Evolutionary conservation across 2,329 filamentous ascomycete species (phyloP).

Genomic region (Alternaria angustiovoidea): DNA sequence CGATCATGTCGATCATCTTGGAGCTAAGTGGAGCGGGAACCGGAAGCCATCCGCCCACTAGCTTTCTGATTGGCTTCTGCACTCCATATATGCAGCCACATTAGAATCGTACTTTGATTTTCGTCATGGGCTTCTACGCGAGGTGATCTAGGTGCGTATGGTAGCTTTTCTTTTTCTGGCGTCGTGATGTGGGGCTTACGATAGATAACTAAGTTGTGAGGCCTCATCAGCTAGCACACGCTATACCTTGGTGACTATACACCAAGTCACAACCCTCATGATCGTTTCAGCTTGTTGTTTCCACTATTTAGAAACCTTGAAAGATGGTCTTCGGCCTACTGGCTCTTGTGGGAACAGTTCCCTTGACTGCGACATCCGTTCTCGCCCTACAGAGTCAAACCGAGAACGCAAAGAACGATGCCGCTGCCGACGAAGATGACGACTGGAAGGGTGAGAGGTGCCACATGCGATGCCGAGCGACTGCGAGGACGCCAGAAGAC

Average conservation of each 20-base stretch:
- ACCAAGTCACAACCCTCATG: neutral
- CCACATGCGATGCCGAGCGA: slow-evolving; percentile 29
- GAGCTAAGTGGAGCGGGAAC: slow-evolving; percentile 13
- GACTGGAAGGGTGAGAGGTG: slow-evolving; percentile 34
- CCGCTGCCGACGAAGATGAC: slow-evolving; percentile 14
- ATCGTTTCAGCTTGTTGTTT: neutral
- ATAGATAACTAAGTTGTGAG: neutral
- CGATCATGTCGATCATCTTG: slow-evolving; percentile 26
- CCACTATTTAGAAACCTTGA: neutral
- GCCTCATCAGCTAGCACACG: neutral
- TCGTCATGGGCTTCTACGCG: slow-evolving; percentile 12
- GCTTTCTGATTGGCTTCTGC: slow-evolving; percentile 1
- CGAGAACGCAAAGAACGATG: slow-evolving; percentile 24
- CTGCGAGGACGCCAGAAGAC: slow-evolving; percentile 24
- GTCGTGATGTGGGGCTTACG: neutral
- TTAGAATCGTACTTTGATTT: slow-evolving; percentile 8
- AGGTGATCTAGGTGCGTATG: neutral
- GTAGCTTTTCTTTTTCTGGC: neutral
- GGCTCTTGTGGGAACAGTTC: slow-evolving; percentile 25
- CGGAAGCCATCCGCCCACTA: slow-evolving; percentile 2
- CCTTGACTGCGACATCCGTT: slow-evolving; percentile 31
- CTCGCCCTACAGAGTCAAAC: slow-evolving; percentile 30
- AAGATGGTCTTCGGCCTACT: slow-evolving; percentile 26
- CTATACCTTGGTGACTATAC: neutral
- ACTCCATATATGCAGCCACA: slow-evolving; percentile 16